These are phyloP conservation scores for Pyrenochaeta sp. DNA, from an alignment of 2,329 filamentous ascomycete genomes.

Conservation along the genomic window DNA sequence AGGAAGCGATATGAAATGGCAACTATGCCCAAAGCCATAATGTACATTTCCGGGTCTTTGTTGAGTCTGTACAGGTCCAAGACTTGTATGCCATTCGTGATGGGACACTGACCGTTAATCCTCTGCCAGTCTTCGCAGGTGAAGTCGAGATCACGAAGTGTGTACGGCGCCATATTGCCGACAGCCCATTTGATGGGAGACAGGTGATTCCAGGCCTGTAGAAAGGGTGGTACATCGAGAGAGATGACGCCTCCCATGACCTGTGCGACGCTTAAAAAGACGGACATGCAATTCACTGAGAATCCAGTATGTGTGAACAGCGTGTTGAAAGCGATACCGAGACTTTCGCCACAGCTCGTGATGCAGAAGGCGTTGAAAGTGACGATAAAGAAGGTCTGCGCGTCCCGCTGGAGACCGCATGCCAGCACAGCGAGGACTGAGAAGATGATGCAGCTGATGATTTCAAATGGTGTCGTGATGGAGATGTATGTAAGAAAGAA, in stretches of 20 bases:
- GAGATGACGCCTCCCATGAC: slow-evolving; percentile 61
- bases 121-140: slow-evolving; percentile 68
- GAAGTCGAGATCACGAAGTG: slow-evolving; percentile 67
- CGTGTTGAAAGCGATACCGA: slow-evolving; percentile 83
- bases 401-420: slow-evolving; percentile 69
- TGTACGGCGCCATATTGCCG: slow-evolving; percentile 71
- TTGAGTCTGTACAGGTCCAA: slow-evolving; percentile 72
- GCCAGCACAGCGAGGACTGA: slow-evolving; percentile 70
- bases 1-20: slow-evolving; percentile 71
- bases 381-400: slow-evolving; percentile 70
- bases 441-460: slow-evolving; percentile 70
- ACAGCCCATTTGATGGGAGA: slow-evolving; percentile 74
- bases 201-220: slow-evolving; percentile 70
- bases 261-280: slow-evolving; percentile 73
- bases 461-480: slow-evolving; percentile 75
- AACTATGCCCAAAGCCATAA: slow-evolving; percentile 69
- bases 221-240: slow-evolving; percentile 9
- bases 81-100: slow-evolving; percentile 71
- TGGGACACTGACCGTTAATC: slow-evolving; percentile 68
- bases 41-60: slow-evolving; percentile 65
- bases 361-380: slow-evolving; percentile 76
- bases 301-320: slow-evolving; percentile 78
- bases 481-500: slow-evolving; percentile 75
- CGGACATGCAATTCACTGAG: slow-evolving; percentile 74
- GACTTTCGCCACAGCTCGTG: slow-evolving; percentile 75